These are phyloP conservation scores for Pezicula carpinea DNA, from an alignment of 2,329 filamentous ascomycete genomes.

Conservation along the genomic window DNA sequence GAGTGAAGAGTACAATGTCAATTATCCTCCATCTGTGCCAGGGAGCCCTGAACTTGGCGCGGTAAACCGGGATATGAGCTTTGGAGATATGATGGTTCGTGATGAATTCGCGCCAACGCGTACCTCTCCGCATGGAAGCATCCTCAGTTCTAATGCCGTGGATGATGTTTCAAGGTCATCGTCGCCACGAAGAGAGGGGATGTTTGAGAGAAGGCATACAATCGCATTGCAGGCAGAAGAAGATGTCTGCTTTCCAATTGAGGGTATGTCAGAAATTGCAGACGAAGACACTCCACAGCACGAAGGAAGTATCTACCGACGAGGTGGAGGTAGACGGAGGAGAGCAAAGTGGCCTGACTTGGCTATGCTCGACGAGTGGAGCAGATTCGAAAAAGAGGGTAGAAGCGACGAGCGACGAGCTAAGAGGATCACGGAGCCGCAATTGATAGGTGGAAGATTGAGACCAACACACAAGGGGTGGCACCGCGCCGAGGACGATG, in stretches of 20 bases:
- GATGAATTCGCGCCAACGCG: slow-evolving; percentile 48
- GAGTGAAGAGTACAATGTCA: slow-evolving; percentile 55
- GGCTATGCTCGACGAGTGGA: slow-evolving; percentile 82
- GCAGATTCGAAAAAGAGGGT: slow-evolving; percentile 81
- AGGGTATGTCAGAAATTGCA: slow-evolving; percentile 72
- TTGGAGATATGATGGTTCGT: slow-evolving; percentile 67
- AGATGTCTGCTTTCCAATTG: slow-evolving; percentile 88
- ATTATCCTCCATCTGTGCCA: slow-evolving; percentile 65
- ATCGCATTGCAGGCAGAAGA: slow-evolving; percentile 65
- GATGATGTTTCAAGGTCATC: slow-evolving; percentile 26
- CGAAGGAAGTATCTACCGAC: slow-evolving; percentile 36
- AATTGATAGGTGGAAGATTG: slow-evolving; percentile 84
- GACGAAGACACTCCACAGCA: slow-evolving; percentile 64
- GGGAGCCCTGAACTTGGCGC: slow-evolving; percentile 51
- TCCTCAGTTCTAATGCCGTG: slow-evolving; percentile 21
- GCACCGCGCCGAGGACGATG: slow-evolving; percentile 84
- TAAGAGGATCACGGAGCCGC: slow-evolving; percentile 90
- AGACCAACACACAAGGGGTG: slow-evolving; percentile 75
- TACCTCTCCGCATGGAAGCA: slow-evolving; percentile 10
- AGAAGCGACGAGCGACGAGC: slow-evolving; percentile 76
- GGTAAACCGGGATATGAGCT: slow-evolving; percentile 48
- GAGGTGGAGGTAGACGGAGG: slow-evolving; percentile 43
- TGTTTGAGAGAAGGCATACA: slow-evolving; percentile 44
- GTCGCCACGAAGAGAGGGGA: slow-evolving; percentile 19
- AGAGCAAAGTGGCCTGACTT: slow-evolving; percentile 83